phyloP scores from a whole-genome alignment of 2,329 filamentous ascomycete genomes.

The Fusarium piperis region DNA sequence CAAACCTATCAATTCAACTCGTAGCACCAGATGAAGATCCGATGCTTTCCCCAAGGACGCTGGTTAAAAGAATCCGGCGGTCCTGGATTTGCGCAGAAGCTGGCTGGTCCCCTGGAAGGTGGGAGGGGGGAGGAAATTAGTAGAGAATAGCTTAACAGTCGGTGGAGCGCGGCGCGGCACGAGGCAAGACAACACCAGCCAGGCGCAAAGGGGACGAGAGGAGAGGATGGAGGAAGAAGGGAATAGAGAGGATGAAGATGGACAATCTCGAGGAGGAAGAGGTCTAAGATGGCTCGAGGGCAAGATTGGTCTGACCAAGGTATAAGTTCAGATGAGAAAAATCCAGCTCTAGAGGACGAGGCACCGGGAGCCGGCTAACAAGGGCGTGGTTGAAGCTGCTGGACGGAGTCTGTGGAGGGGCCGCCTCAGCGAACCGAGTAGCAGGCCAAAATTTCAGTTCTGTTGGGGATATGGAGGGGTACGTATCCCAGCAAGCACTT shows the following conservation, averaged over 20 bases:
- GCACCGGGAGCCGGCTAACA: constrained; percentile 33
- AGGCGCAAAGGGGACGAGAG: constrained; percentile 36
- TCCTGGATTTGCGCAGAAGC: constrained; percentile 41
- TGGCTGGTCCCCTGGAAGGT: constrained; percentile 43
- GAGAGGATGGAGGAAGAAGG: constrained; percentile 31
- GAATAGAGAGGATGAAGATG: constrained; percentile 36
- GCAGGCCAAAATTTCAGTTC: constrained; percentile 51
- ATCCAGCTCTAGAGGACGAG: constrained; percentile 30
- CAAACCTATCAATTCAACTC: constrained; percentile 48
- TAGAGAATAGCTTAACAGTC: constrained; percentile 37
- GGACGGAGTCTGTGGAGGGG: constrained; percentile 39
- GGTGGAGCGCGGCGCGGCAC: constrained; percentile 40
- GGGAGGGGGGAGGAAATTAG: constrained; percentile 43
- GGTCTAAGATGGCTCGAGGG: constrained; percentile 36
- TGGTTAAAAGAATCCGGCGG: constrained; percentile 37
- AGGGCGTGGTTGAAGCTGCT: constrained; percentile 39
- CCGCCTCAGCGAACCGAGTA: constrained; percentile 41
- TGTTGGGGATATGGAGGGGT: constrained; percentile 54
- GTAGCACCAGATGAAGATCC: constrained; percentile 34
- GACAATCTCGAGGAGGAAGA: constrained; percentile 43
- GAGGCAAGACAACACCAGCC: constrained; percentile 43
- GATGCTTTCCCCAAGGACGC: constrained; percentile 43
- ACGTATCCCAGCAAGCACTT: constrained; percentile 39
- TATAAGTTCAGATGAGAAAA: constrained; percentile 45
- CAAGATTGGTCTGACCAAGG: constrained; percentile 39